Percentiles rank a stretch among this genome's conserved stretches.
These are phyloP conservation scores for Eleusine coracana DNA, from an alignment of 176 grass and related monocot genomes.

Conservation along the genomic window DNA sequence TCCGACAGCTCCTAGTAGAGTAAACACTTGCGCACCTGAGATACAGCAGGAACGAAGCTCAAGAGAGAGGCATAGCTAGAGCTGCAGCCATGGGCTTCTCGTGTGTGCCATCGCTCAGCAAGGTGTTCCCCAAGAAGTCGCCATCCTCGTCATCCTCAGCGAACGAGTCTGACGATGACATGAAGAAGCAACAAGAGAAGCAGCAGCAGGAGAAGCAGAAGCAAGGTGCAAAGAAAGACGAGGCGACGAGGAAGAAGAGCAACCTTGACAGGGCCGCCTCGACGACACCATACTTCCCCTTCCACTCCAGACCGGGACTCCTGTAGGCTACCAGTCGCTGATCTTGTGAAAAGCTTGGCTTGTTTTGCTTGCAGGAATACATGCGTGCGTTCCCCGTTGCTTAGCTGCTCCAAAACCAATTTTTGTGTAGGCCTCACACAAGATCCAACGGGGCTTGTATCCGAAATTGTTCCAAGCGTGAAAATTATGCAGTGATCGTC, in stretches of 20 bases:
- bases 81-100: slow-evolving; percentile 27
- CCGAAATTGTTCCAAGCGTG: background rate
- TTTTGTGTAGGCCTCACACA: background rate
- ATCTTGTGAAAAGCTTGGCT: background rate
- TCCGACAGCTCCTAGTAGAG: background rate
- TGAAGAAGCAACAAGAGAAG: background rate
- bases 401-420: background rate
- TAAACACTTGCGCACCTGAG: background rate
- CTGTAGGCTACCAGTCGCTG: background rate
- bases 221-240: background rate
- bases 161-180: background rate
- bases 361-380: background rate
- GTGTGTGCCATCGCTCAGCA: slow-evolving; percentile 29
- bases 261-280: slow-evolving; percentile 13
- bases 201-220: background rate
- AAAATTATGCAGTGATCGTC: background rate
- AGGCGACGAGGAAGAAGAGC: background rate
- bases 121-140: slow-evolving; percentile 39
- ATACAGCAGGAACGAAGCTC: background rate
- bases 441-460: background rate
- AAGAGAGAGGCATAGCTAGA: background rate
- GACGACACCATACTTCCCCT: slow-evolving; percentile 30
- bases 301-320: slow-evolving; percentile 32
- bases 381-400: background rate
- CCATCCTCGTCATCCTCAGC: background rate